Evolutionary conservation across 75 land plant species (phyloP), one percentile per base, ranked within the genome.

Genomic region (Azolla pinnata): DNA sequence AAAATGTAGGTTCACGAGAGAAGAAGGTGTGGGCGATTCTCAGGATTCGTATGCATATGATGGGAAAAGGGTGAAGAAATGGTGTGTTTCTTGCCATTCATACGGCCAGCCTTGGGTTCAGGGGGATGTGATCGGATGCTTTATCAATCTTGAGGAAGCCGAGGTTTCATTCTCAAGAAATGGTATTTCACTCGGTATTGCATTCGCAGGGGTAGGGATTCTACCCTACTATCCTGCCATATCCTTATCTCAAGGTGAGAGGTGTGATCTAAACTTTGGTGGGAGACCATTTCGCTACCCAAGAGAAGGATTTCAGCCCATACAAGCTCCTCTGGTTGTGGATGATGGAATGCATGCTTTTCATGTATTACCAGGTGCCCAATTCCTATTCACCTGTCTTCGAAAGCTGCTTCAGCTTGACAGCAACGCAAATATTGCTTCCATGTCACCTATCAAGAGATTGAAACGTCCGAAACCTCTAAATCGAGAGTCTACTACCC

Each of bases 121-220:
- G 45, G 97, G 97, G 31, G 97, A 91, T 60, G 86, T 91, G 1
- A 91, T 91, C 64, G 97, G 95, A 23, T 91, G 97, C 54, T 91
- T 93, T 68, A 73, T 87, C 54, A 81, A 91, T 59, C 74, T 91
- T 71, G 97, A 87, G 58, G 16, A 27, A 32, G 69, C 60, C 51
- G 79, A 77, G 56, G 88, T 91, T 27, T 77, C 68, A 4, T 91
- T 84, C 57, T 84, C 63, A 61, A 67, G 97, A 46, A 91, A 91
- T 80, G 95, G 97, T 31, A 31, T 71, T 31, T 70, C 80, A 23
- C 78, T 91, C 47, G 97, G 97, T 12, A 73, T 87, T 40, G 97
- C 97, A 34, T 91, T 78, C 44, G 56, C 61, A 42, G 79, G 68
- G 21, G 73, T 92, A 5, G 70, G 83, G 7, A 67, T 63, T 45